phyloP scores from a whole-genome alignment of 2,329 filamentous ascomycete genomes.

The Penicillium paneum region DNA sequence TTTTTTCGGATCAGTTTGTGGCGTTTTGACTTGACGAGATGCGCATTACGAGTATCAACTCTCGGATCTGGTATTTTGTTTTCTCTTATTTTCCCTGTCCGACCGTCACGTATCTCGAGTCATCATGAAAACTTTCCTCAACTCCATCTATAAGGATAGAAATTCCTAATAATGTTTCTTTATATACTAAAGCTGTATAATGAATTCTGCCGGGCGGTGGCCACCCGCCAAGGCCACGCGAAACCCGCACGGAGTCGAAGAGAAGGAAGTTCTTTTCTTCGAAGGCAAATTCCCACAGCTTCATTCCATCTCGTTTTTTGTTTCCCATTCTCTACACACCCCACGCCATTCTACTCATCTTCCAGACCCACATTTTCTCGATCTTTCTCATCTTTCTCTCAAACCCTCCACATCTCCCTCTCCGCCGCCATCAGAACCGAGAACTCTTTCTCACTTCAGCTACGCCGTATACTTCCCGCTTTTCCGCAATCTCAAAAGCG shows the following conservation, averaged over 20 bases:
- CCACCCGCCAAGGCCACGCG: constrained; percentile 20
- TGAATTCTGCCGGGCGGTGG: constrained; percentile 25
- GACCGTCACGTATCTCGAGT: neutral
- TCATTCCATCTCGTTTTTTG: constrained; percentile 18
- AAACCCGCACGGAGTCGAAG: constrained; percentile 27
- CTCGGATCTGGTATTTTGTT: neutral
- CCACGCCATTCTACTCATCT: constrained; percentile 7
- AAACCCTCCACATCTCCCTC: constrained; percentile 14
- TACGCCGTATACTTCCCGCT: constrained; percentile 25
- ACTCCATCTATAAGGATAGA: neutral
- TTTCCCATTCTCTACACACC: constrained; percentile 11
- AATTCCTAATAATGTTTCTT: neutral
- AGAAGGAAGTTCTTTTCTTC: constrained; percentile 27
- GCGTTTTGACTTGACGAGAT: constrained; percentile 13
- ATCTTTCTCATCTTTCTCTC: constrained; percentile 17
- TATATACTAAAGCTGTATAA: too few species aligned
- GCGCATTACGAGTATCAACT: neutral
- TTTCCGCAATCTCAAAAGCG: constrained; percentile 15
- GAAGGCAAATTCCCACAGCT: constrained; percentile 26
- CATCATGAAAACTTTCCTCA: neutral
- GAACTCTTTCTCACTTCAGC: constrained; percentile 24
- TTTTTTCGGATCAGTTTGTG: constrained; percentile 9
- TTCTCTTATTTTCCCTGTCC: constrained; percentile 4
- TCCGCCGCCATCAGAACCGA: constrained; percentile 15
- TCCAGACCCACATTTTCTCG: constrained; percentile 14